A percentile compares a stretch with the other conserved stretches of the same genome.
These are phyloP conservation scores for Xylariaceae sp. DNA, from an alignment of 2,329 filamentous ascomycete genomes.

Conservation along the genomic window DNA sequence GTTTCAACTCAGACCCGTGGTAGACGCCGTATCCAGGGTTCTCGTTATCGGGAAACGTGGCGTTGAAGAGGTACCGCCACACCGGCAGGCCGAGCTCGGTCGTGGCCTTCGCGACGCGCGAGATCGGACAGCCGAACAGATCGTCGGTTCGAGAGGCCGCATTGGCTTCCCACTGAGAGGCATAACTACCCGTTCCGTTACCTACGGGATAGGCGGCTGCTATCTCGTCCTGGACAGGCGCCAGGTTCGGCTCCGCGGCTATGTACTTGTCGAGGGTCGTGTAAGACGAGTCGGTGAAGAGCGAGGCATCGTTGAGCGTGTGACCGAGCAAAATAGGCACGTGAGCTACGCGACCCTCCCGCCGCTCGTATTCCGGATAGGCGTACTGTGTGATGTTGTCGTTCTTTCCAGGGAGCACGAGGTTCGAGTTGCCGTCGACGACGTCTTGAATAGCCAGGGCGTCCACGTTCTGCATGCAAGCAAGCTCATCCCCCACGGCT, in stretches of 20 bases:
- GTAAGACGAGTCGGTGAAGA: slow-evolving; percentile 22
- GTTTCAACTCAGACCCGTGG: slow-evolving; percentile 25
- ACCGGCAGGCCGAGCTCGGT: slow-evolving; percentile 21
- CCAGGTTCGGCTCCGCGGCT: slow-evolving; percentile 23
- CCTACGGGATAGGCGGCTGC: neutral
- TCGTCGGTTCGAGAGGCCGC: slow-evolving; percentile 12
- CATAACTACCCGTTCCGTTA: neutral
- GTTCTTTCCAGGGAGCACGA: slow-evolving; percentile 4
- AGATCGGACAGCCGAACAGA: slow-evolving; percentile 12
- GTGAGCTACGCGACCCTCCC: slow-evolving; percentile 17
- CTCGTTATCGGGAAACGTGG: slow-evolving; percentile 18
- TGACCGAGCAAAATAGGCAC: slow-evolving; percentile 24
- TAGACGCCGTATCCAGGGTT: slow-evolving; percentile 28
- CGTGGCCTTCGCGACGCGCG: slow-evolving; percentile 23
- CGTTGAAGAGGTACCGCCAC: slow-evolving; percentile 11
- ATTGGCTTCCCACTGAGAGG: slow-evolving; percentile 1
- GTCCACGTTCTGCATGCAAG: slow-evolving; percentile 21
- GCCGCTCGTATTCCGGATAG: slow-evolving; percentile 9
- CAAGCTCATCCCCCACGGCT: slow-evolving; percentile 8
- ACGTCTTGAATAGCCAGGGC: slow-evolving; percentile 19
- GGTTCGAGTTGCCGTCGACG: slow-evolving; percentile 12
- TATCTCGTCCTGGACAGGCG: slow-evolving; percentile 30
- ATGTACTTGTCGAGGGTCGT: slow-evolving; percentile 30
- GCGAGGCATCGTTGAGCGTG: slow-evolving; percentile 24
- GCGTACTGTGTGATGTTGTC: slow-evolving; percentile 8